These are phyloP conservation scores for Sporothrix variecibatus DNA, from an alignment of 2,329 filamentous ascomycete genomes.

Conservation along the genomic window DNA sequence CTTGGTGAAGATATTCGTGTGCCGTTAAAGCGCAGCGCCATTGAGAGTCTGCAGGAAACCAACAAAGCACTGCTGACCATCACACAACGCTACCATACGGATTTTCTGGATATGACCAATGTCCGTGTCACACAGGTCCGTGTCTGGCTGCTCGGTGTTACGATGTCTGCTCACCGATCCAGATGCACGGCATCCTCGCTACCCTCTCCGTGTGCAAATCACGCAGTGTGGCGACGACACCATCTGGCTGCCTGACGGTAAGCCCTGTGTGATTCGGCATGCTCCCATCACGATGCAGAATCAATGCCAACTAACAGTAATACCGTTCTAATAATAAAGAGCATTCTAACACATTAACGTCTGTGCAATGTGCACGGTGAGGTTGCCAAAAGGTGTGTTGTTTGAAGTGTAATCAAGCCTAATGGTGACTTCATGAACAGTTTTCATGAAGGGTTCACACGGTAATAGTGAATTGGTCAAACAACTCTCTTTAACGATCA, in stretches of 20 bases:
- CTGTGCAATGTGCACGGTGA: no score
- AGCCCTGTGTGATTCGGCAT: neutral
- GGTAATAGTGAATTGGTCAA: no score
- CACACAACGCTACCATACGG: neutral
- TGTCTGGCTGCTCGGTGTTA: neutral
- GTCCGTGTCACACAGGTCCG: neutral
- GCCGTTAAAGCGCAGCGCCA: neutral
- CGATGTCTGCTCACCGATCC: neutral
- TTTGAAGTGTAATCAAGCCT: no score
- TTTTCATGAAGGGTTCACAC: no score
- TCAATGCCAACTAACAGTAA: neutral
- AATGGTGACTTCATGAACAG: no score
- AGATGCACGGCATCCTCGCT: neutral
- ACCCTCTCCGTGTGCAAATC: neutral
- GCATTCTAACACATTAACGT: no score
- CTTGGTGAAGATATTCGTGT: neutral
- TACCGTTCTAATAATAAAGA: no score
- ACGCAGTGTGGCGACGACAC: neutral
- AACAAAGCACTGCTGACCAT: neutral
- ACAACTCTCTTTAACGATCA: no score
- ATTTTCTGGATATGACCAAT: constrained; percentile 4
- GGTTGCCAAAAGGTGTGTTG: no score
- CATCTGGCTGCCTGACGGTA: neutral
- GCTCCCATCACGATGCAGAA: neutral
- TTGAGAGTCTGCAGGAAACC: neutral